Evolutionary conservation across 2,329 filamentous ascomycete species (phyloP), one percentile per base, ranked within the genome.

Genomic region (Neonectria sp.): DNA sequence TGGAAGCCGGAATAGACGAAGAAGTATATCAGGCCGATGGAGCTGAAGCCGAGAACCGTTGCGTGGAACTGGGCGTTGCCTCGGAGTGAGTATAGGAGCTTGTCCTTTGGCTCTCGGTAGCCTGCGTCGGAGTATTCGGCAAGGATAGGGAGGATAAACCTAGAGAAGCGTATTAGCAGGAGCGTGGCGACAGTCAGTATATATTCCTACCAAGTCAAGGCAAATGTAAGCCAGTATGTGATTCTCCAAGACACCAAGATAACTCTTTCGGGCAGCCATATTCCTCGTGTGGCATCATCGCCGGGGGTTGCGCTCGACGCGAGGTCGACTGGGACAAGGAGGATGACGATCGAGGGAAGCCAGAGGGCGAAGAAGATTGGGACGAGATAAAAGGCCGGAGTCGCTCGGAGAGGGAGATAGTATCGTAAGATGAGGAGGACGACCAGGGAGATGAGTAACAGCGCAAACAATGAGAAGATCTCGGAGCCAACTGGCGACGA

Each of bases 361-460:
- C 94, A 95, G 73, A 99, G 88, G n/a, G 95, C 94, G 73, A 99
- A 92, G 84, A 99, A 99, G 69, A 99, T 94, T 40, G 96, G 95
- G 2, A 98, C 88, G 57, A 95, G 88, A 57, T 98, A 91, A 81
- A 97, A 98, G 67, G 92, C 93, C 1, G 96, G 95, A 1, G 96
- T 98, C 7, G 92, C 91, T 73, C 96, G 94, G 37, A 99, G 87
- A 3, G 95, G 95, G 11, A 99, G 89, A 82, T 95, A 99, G 84
- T 94, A 91, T 76, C 96, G 92, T 66, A 98, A 86, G 69, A 98
- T 91, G 25, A 98, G 86, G 49, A 99, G 88, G 67, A 96, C 94
- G 68, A 92, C 84, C 68, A 92, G 79, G 71, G 92, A 94, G 73
- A 97, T 93, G 72, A 89, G 79, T 72, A 95, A 82, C 45, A 97